Percentiles rank a stretch among this genome's conserved stretches.
Evolutionary conservation across 1,284 basidiomycete genomes (phyloP).

Genomic region (Leccinum pachyderme): DNA sequence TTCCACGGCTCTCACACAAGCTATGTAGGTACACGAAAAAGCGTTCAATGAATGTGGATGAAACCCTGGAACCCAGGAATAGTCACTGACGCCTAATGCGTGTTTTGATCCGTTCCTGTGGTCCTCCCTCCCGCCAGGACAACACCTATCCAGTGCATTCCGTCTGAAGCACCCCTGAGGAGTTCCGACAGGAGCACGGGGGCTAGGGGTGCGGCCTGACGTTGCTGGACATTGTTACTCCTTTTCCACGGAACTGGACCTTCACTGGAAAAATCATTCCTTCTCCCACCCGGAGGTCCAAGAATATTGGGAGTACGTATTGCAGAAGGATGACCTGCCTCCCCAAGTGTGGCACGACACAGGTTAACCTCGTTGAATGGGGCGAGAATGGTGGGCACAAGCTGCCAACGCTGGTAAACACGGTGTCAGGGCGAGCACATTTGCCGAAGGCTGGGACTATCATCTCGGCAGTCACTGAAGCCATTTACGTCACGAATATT

Average conservation of each 20-base stretch:
- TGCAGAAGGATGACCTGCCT: conserved; percentile 41
- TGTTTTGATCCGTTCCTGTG: neutral
- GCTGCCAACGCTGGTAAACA: conserved; percentile 37
- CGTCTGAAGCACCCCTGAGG: neutral
- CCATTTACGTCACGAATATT: conserved; percentile 46
- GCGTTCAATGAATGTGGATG: neutral
- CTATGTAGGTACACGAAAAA: conserved; percentile 1
- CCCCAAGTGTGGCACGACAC: conserved; percentile 34
- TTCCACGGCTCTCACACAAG: neutral
- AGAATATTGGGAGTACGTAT: conserved; percentile 49
- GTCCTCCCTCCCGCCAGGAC: conserved; percentile 13
- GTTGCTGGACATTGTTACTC: conserved; percentile 55
- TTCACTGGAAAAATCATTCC: conserved; percentile 47
- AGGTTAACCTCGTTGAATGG: conserved; percentile 47
- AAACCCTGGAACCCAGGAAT: conserved; percentile 21
- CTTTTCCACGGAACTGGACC: conserved; percentile 53
- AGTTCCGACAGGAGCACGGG: neutral
- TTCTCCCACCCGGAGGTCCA: conserved; percentile 48
- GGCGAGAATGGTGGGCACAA: conserved; percentile 42
- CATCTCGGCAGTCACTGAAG: conserved; percentile 41
- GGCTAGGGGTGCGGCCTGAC: conserved; percentile 51
- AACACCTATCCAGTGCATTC: conserved; percentile 33
- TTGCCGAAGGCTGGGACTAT: conserved; percentile 40
- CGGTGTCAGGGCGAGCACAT: conserved; percentile 28
- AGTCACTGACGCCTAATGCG: conserved; percentile 1